Evolutionary conservation across 352 stramenopile species (phyloP), one percentile per base, ranked within the genome.

Genomic region (Globisporangium nagaii): DNA sequence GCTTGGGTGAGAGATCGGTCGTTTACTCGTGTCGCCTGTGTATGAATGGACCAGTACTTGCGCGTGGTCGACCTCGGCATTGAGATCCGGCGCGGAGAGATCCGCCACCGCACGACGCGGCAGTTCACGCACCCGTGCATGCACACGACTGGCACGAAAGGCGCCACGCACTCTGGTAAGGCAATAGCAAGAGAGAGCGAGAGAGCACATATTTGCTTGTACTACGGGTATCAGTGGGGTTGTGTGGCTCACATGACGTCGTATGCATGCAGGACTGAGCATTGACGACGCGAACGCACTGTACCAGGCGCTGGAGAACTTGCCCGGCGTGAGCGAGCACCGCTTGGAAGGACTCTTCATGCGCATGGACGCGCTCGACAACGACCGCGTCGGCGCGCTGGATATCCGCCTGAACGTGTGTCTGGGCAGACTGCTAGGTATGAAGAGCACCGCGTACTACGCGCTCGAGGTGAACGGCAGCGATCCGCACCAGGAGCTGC

Each of bases 281-380:
- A 90, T 93, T 43, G 82, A 90, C 52, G 82, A 93, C 58, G 75
- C 67, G 0, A 90, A 93, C 35, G 68, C 54, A 1, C 69, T 90
- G 36, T 88, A 74, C 37, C 49, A 66, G 43, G 42, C 62, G 20
- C 66, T 90, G 30, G 74, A 85, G 24, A 37, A 66, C 12, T 59
- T 59, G 15, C 54, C 68, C 4, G 44, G 68, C 4, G 60, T 82
- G 39, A 78, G 71, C 13, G 58, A 84, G 28, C 63, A 53, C 19
- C 63, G 47, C 10, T 22, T 90, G 7, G 72, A 84, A 0, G n/a
- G 25, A 7, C 70, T 75, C 46, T 88, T 87, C 30, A 70, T 69
- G 41, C 65, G 63, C 45, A 83, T 88, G 43, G 82, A 93, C 48
- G 53, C 46, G 20, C 56, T 90, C 27, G 82, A 93, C 69, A 52